Base-by-base conservation (phyloP, 345 rosid species). In the Sisymbrium altissimum region DNA sequence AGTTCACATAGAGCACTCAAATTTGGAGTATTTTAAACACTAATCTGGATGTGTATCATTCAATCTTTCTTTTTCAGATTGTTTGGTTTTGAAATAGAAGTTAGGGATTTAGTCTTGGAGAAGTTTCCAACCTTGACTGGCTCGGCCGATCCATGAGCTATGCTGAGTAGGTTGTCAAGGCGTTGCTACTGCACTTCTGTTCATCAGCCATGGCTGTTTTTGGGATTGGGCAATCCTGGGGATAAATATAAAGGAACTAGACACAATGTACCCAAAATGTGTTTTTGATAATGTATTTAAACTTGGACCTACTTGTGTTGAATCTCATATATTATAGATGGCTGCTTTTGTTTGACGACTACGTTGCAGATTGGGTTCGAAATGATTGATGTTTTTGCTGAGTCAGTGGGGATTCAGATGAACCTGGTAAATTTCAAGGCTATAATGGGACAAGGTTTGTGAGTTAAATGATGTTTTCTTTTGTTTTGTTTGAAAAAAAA, bases 211-310 rank as follows among this genome's bases (percentile, higher is more conserved):
- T 93, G 98, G 94, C 85, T 91, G 19, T 88, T 93, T 74, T 77
- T 89, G 7, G 97, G 98, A 25, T 70, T 93, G 76, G 98, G 97
- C 3, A 93, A 93, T 68, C 98, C 96, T 2, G 96, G 98, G 1
- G 93, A 91, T 17, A 93, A 91, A 77, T 91, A 76, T 79, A 80
- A 80, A 73, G 91, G 91, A 69, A 91, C 97, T 17, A 79, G 96
- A 74, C 91, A 91, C 84, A 91, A 93, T 82, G 98, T 91, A 81
- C 13, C 14, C 17, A 59, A 11, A 62, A 17, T 33, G 39, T 33
- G 25, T 43, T 38, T 1, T 27, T 53, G 27, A 59, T 68, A 9
- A 27, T n/a, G 59, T 52, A 6, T 40, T 11, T 44, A 17, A 44
- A 40, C 17, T 62, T 21, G n/a, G 49, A 49, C 48, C 10, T 39